A percentile compares a stretch with the other conserved stretches of the same genome.
Evolutionary conservation across 192 early-diverging fungal species (phyloP).

Genomic region (Cladochytrium replicatum): DNA sequence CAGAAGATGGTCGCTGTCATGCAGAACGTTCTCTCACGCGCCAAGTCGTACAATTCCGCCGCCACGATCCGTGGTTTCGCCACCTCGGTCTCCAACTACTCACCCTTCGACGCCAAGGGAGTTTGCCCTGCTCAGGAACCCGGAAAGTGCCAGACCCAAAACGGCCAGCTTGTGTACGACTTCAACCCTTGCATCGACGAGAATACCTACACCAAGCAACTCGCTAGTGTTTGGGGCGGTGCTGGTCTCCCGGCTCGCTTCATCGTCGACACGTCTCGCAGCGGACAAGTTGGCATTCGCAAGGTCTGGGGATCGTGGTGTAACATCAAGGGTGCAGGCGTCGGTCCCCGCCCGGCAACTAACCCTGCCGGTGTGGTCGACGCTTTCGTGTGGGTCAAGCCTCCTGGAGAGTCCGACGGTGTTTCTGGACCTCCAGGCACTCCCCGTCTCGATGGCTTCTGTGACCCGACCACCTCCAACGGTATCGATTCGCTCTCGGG

Average conservation of each 20-base stretch:
- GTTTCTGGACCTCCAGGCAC: slow-evolving; percentile 24
- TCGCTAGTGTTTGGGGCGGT: slow-evolving; percentile 2
- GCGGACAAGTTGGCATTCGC: slow-evolving; percentile 15
- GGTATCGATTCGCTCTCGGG: slow-evolving; percentile 14
- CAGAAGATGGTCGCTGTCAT: slow-evolving; percentile 16
- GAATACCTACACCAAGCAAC: slow-evolving; percentile 10
- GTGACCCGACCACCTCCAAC: slow-evolving; percentile 10
- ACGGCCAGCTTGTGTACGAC: slow-evolving; percentile 4
- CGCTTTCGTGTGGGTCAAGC: slow-evolving; percentile 40
- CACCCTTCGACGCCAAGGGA: slow-evolving; percentile 24
- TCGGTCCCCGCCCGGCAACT: slow-evolving; percentile 14
- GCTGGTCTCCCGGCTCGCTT: slow-evolving; percentile 20
- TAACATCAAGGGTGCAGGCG: slow-evolving; percentile 25
- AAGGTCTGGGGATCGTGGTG: slow-evolving; percentile 23
- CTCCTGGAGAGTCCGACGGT: slow-evolving; percentile 32
- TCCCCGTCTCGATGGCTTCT: slow-evolving; percentile 19
- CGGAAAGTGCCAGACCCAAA: background rate
- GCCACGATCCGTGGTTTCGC: slow-evolving; percentile 22
- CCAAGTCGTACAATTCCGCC: slow-evolving; percentile 9
- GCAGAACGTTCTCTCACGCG: slow-evolving; percentile 9
- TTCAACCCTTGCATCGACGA: slow-evolving; percentile 29
- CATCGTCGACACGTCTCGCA: slow-evolving; percentile 21
- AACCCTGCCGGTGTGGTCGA: too few relatives aligned
- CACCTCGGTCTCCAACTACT: slow-evolving; percentile 36
- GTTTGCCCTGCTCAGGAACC: slow-evolving; percentile 13